Percentiles rank a stretch among this genome's conserved stretches.
phyloP scores from a whole-genome alignment of 208 protist species.

The Wallacemonas collosoma region DNA sequence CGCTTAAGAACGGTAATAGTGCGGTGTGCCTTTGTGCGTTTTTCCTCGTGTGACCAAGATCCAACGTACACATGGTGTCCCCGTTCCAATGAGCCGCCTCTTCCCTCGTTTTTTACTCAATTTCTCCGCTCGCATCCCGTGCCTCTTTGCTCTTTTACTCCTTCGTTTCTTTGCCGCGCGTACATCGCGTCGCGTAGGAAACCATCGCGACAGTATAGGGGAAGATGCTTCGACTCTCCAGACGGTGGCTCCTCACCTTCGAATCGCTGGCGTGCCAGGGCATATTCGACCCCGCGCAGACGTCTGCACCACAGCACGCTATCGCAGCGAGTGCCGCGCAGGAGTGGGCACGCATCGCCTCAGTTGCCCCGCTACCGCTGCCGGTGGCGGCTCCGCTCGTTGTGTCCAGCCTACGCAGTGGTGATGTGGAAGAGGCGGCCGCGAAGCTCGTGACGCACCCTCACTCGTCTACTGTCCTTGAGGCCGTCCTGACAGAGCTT shows the following conservation, averaged over 20 bases:
- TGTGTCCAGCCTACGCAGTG: constrained; percentile 26
- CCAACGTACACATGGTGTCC: no score
- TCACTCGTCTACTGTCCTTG: constrained; percentile 22
- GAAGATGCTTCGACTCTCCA: constrained; percentile 32
- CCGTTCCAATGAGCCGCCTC: no score
- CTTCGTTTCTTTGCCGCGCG: not conserved
- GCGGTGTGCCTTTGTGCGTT: no score
- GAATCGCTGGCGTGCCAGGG: constrained; percentile 50
- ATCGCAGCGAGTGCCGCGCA: not conserved
- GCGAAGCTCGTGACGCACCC: constrained; percentile 51
- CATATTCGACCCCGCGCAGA: constrained; percentile 11
- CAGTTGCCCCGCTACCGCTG: constrained; percentile 48
- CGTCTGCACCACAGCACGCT: not conserved
- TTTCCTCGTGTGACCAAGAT: no score
- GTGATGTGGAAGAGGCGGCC: constrained; percentile 37
- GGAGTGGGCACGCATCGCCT: constrained; percentile 25
- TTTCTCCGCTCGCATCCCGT: no score
- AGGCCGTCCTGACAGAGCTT: constrained; percentile 26
- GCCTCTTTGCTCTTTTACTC: not conserved
- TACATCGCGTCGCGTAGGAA: no score
- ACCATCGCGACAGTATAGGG: no score
- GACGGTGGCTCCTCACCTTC: constrained; percentile 50
- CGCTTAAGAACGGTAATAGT: no score
- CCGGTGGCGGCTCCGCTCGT: constrained; percentile 47
- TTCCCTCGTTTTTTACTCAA: no score